Percentiles rank a stretch among this genome's conserved stretches.
Evolutionary conservation across 164 flowering plant species (phyloP).

Genomic region (Amborella trichopoda): DNA sequence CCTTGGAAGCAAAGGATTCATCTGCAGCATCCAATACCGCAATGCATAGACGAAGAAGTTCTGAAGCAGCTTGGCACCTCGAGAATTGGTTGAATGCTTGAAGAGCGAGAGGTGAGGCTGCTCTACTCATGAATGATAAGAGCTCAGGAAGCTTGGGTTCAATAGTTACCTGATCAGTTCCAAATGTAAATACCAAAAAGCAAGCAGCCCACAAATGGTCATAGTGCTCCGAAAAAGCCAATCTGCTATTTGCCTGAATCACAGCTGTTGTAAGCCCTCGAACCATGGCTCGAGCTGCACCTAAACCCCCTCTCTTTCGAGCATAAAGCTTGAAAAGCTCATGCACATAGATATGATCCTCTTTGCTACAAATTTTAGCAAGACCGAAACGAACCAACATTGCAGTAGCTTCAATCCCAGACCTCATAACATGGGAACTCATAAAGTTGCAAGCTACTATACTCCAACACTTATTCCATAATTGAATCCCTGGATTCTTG

Average conservation of each 20-base stretch:
- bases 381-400: conserved; percentile 72
- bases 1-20: conserved; percentile 64
- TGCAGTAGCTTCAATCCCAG: conserved; percentile 75
- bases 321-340: conserved; percentile 63
- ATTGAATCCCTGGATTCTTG: conserved; percentile 24
- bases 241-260: conserved; percentile 44
- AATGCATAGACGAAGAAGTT: conserved; percentile 74
- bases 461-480: conserved; percentile 42
- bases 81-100: conserved; percentile 61
- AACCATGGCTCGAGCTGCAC: conserved; percentile 58
- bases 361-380: conserved; percentile 49
- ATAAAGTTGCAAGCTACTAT: conserved; percentile 58
- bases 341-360: conserved; percentile 45
- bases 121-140: conserved; percentile 42
- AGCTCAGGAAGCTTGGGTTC: conserved; percentile 62
- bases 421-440: conserved; percentile 38
- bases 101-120: conserved; percentile 67
- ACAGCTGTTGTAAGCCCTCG: too few species aligned
- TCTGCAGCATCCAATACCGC: conserved; percentile 78
- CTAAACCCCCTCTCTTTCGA: conserved; percentile 43
- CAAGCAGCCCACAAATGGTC: conserved; percentile 95
- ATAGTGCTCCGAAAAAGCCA: conserved; percentile 30
- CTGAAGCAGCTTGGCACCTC: conserved; percentile 65
- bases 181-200: conserved; percentile 63
- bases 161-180: conserved; percentile 40